Base-by-base conservation (phyloP, 805 yeast species). In the Candida odintsovae region DNA sequence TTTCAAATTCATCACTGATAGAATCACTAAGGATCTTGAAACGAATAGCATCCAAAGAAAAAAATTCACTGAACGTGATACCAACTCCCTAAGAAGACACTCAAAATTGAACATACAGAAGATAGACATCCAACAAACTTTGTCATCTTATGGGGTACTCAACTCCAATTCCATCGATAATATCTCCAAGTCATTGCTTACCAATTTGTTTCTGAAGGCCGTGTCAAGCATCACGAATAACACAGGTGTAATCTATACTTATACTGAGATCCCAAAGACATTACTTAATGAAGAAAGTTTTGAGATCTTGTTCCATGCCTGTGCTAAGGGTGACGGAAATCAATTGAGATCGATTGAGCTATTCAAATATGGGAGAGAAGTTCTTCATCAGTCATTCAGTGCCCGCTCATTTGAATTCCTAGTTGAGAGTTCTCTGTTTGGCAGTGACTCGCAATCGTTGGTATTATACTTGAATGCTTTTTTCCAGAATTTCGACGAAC, bases 231-330 rank as follows among this genome's bases (percentile, higher is more conserved):
- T 41, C 1, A 50, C 58, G 18, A 58, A 56, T 36, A 42, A 42
- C 2, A 53, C 58, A 1, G 62, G 62, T 15, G 47, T 54, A 8
- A 38, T 56, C 4, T 51, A 48, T 28, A 44, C 43, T 2, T 56
- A 54, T 28, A 42, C 51, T 6, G 40, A 40, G 10, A 16, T 53
- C 4, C 56, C 52, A 3, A 8, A 23, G 1, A 7, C 22, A 2
- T 11, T 35, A 4, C 15, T 49, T 6, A 45, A 50, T 29, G 10
- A 33, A 1, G 38, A 41, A 6, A 38, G 52, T 3, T 50, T 35
- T 29, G 47, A 48, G 16, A 49, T 51, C 6, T 9, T 57, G 18
- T 41, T 55, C 7, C 54, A 48, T 36, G 44, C 50, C 6, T 47
- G 54, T 33, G 48, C 54, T 5, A 46, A 53, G 20, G 57, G 59